Percentiles rank a stretch among this genome's conserved stretches.
These are phyloP conservation scores for Amauroascus verrucosus DNA, from an alignment of 2,329 filamentous ascomycete species.

Conservation along the genomic window DNA sequence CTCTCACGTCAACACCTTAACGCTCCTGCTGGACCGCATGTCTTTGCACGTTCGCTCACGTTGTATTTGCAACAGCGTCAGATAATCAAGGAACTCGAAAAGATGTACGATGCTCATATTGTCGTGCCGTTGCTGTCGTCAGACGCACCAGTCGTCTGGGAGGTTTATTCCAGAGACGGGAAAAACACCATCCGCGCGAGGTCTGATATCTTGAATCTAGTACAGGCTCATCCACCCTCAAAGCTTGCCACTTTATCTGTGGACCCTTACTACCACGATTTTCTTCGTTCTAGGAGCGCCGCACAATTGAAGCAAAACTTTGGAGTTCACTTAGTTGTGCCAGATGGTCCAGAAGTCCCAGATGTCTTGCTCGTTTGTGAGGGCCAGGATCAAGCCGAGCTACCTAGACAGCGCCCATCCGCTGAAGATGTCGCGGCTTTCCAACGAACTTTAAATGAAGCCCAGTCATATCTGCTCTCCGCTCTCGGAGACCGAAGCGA, in stretches of 20 bases:
- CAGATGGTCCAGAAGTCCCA: constrained; percentile 34
- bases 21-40: constrained; percentile 59
- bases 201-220: constrained; percentile 41
- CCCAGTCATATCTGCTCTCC: constrained; percentile 46
- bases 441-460: constrained; percentile 48
- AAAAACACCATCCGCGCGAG: constrained; percentile 55
- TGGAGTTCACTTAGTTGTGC: constrained; percentile 41
- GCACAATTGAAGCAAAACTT: constrained; percentile 33
- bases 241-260: constrained; percentile 37
- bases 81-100: constrained; percentile 74
- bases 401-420: constrained; percentile 39
- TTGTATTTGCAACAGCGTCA: constrained; percentile 75
- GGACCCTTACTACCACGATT: constrained; percentile 42
- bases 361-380: constrained; percentile 43
- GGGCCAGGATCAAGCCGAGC: constrained; percentile 24
- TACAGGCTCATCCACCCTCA: constrained; percentile 40
- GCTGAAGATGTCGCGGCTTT: constrained; percentile 47
- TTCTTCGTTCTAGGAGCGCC: constrained; percentile 34
- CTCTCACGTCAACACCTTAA: constrained; percentile 68
- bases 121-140: constrained; percentile 58
- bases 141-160: constrained; percentile 67
- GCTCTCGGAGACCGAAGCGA: constrained; percentile 46
- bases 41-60: constrained; percentile 75
- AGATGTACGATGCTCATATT: constrained; percentile 72
- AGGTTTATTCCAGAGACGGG: constrained; percentile 75